Evolutionary conservation across 352 stramenopile genomes (phyloP), one percentile per base, ranked within the genome.

Genomic region (Hyaloperonospora arabidopsidis): DNA sequence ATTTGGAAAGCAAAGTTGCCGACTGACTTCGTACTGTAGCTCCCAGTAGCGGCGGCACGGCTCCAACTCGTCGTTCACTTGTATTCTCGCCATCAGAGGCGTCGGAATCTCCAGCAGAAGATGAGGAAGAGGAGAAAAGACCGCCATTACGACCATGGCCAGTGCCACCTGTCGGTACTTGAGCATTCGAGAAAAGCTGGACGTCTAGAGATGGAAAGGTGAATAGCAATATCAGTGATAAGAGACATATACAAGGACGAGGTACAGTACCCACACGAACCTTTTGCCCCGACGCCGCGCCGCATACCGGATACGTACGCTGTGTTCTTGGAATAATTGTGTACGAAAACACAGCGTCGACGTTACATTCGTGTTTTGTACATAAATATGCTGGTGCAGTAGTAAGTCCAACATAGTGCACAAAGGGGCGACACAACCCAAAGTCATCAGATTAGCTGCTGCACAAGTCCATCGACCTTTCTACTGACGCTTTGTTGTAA

Each of bases 71-170:
- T 11, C 59, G 52, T 7, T 25, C 49, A 21, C 38, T 39, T 22
- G 61, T 45, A 49, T 59, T 54, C 15, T 67, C 57, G 13, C 22
- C 41, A 17, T 67, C 55, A 0, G 65, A 69, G 18, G 32, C 35
- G 28, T 68, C 55, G 10, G 60, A 66, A 38, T 72, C 56, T 7
- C 45, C 56, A 13, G 57, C 59, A 18, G 65, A 70, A 19, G 65
- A 70, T 28, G 65, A 73, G 12, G 65, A 73, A 34, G 65, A 73
- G 6, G 65, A 73, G 53, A 73, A 73, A 53, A 73, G 57, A 5
- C 65, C 65, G 18, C 65, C 65, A 21, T 70, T 70, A 38, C 65
- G 65, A n/a, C 56, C 57, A 2, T 60, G 60, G 58, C 49, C 59
- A 35, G 36, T 66, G 55, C 48, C 48, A n/a, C 35, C 50, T 8